A percentile compares a stretch with the other conserved stretches of the same genome.
These are phyloP conservation scores for Chlorella sp. DNA, from an alignment of 139 green algal species.

Conservation along the genomic window DNA sequence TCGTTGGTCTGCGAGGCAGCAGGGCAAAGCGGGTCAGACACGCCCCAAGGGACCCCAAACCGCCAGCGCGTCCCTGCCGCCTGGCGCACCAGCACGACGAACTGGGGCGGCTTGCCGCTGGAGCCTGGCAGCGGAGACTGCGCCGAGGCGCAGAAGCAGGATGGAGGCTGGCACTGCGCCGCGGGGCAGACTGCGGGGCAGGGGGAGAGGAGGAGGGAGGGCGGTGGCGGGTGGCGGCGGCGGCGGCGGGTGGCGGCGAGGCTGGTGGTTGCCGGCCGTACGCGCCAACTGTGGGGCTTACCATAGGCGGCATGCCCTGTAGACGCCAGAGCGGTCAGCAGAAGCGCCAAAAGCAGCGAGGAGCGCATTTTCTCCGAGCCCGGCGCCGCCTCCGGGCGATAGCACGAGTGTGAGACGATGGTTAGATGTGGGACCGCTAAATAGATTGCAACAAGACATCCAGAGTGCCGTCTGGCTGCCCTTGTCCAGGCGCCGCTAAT, in stretches of 20 bases:
- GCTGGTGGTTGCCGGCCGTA: neutral
- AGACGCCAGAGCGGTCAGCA: neutral
- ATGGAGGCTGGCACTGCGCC: neutral
- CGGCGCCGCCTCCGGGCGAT: too few species aligned
- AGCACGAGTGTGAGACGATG: too few species aligned
- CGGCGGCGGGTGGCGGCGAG: neutral
- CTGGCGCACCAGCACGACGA: neutral
- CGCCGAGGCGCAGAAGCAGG: neutral
- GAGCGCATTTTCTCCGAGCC: neutral
- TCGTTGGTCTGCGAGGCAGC: slow-evolving; percentile 4
- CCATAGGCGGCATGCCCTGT: neutral
- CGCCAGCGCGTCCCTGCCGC: neutral
- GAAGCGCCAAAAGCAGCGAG: neutral
- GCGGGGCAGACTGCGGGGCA: neutral
- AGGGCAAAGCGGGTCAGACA: too few species aligned
- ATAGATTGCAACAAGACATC: too few species aligned
- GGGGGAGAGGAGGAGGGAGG: neutral
- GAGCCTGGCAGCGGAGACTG: neutral
- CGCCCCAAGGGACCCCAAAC: too few species aligned
- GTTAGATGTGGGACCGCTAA: too few species aligned
- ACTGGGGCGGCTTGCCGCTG: neutral
- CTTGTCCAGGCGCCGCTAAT: too few species aligned
- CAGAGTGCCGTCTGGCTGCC: too few species aligned
- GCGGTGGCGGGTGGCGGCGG: neutral
- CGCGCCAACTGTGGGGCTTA: neutral